Evolutionary conservation across 306 rosid species (phyloP).

Genomic region (Hippophae rhamnoides): DNA sequence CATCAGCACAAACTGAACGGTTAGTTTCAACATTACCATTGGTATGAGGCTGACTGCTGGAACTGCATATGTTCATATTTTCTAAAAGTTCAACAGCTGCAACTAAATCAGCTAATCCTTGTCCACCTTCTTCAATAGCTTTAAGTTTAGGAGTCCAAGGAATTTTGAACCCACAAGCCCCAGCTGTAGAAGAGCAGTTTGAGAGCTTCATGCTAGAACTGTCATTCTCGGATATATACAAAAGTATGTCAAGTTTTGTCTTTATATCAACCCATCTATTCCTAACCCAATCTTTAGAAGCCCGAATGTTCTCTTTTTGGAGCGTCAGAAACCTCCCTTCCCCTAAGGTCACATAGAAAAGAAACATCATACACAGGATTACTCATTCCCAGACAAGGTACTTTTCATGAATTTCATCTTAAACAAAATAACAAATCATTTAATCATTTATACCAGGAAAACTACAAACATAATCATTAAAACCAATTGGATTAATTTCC

Average conservation of each 20-base stretch:
- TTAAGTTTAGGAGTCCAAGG: slow-evolving; percentile 18
- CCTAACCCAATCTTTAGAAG: slow-evolving; percentile 59
- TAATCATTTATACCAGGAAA: slow-evolving; percentile 8
- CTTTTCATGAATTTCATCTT: slow-evolving; percentile 6
- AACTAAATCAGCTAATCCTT: slow-evolving; percentile 22
- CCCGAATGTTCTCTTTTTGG: slow-evolving; percentile 37
- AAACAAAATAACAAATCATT: slow-evolving; percentile 5
- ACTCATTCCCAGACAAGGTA: slow-evolving; percentile 9
- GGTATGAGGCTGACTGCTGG: slow-evolving; percentile 25
- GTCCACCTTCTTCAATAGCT: slow-evolving; percentile 27
- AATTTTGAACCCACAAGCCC: slow-evolving; percentile 18
- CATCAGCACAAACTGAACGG: slow-evolving; percentile 13
- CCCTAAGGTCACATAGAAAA: slow-evolving; percentile 31
- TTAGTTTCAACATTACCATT: slow-evolving; percentile 25
- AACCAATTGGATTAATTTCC: background rate
- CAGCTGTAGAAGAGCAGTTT: slow-evolving; percentile 17
- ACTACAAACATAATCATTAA: slow-evolving; percentile 3
- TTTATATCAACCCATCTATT: slow-evolving; percentile 51
- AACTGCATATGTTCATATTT: slow-evolving; percentile 16
- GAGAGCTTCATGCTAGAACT: slow-evolving; percentile 19
- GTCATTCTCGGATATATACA: slow-evolving; percentile 28
- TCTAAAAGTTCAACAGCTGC: slow-evolving; percentile 19
- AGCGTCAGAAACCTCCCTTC: slow-evolving; percentile 42
- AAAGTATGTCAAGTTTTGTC: slow-evolving; percentile 40
- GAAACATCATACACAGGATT: slow-evolving; percentile 20